A percentile compares a stretch with the other conserved stretches of the same genome.
These are phyloP conservation scores for Suhomyces kunorum DNA, from an alignment of 1,139 yeast species.

Conservation along the genomic window DNA sequence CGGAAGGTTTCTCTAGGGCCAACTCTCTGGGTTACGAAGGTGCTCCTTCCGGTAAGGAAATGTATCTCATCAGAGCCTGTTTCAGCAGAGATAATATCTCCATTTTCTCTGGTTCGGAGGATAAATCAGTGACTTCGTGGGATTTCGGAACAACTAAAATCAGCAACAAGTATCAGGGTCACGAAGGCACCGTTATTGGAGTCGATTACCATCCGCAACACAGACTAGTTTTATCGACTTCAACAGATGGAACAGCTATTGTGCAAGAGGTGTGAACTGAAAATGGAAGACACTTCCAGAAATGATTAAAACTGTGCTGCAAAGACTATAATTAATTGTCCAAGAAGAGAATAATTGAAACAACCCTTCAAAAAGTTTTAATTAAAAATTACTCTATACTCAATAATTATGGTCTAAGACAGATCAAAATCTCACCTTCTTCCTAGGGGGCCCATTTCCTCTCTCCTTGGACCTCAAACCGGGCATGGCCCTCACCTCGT, in stretches of 20 bases:
- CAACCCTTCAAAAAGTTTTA: neutral
- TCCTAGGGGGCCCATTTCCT: slow-evolving; percentile 10
- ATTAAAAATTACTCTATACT: too few species aligned
- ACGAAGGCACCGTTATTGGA: slow-evolving; percentile 61
- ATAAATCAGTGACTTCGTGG: slow-evolving; percentile 61
- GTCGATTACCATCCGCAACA: slow-evolving; percentile 48
- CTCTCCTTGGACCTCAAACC: too few species aligned
- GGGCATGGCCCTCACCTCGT: neutral
- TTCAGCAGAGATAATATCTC: slow-evolving; percentile 40
- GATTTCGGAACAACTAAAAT: slow-evolving; percentile 53
- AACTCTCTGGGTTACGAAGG: slow-evolving; percentile 57
- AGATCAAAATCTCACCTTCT: slow-evolving; percentile 31
- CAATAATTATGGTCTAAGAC: too few species aligned
- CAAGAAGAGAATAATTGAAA: neutral
- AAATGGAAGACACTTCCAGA: too few species aligned
- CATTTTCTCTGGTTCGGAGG: slow-evolving; percentile 64
- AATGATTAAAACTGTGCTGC: too few species aligned
- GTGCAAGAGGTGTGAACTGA: slow-evolving; percentile 30
- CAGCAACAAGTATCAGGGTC: slow-evolving; percentile 56
- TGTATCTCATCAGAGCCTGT: slow-evolving; percentile 50
- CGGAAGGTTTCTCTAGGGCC: slow-evolving; percentile 40
- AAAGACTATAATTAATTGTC: neutral
- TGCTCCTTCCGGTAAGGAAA: slow-evolving; percentile 57
- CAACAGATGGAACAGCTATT: slow-evolving; percentile 53
- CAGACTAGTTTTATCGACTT: slow-evolving; percentile 44